Percentiles rank a stretch among this genome's conserved stretches.
Evolutionary conservation across 192 early-diverging fungal genomes (phyloP).

Genomic region (Coemansia sp.): DNA sequence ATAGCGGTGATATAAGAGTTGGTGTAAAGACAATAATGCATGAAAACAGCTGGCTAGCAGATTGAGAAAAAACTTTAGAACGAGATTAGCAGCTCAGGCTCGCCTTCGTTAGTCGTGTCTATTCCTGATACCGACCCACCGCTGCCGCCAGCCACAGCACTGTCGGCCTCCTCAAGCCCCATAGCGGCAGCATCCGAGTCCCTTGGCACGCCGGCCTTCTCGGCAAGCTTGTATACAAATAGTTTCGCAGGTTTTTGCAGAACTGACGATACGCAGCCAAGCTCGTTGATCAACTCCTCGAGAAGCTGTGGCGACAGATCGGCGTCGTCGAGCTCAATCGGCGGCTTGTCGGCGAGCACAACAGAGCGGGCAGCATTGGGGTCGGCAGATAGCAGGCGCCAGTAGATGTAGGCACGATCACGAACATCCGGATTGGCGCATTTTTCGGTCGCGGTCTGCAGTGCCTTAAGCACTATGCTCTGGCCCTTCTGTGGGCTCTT

Average conservation of each 20-base stretch:
- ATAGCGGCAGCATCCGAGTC: constrained; percentile 7
- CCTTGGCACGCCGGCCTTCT: constrained; percentile 39
- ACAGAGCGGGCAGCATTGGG: constrained; percentile 91
- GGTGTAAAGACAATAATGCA: neutral
- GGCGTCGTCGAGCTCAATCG: constrained; percentile 67
- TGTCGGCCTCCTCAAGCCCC: constrained; percentile 11
- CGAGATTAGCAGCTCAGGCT: constrained; percentile 51
- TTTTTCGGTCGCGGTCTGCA: constrained; percentile 85
- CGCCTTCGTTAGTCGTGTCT: constrained; percentile 32
- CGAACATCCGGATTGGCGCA: constrained; percentile 94
- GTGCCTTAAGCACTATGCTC: constrained; percentile 79
- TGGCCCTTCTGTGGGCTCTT: constrained; percentile 84
- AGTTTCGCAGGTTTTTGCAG: constrained; percentile 86
- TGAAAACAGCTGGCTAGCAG: neutral
- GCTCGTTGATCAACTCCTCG: constrained; percentile 84
- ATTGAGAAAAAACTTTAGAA: constrained; percentile 11
- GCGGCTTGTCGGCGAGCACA: constrained; percentile 85
- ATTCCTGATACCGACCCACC: constrained; percentile 8
- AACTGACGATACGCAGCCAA: constrained; percentile 89
- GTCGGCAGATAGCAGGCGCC: constrained; percentile 91
- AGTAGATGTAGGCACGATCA: constrained; percentile 96
- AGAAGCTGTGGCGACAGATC: constrained; percentile 71
- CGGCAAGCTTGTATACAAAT: constrained; percentile 56
- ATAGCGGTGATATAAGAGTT: neutral
- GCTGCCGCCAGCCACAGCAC: constrained; percentile 7